Conservation (phyloP, 2,329 filamentous ascomycete species). For the Grosmannia huntii region DNA sequence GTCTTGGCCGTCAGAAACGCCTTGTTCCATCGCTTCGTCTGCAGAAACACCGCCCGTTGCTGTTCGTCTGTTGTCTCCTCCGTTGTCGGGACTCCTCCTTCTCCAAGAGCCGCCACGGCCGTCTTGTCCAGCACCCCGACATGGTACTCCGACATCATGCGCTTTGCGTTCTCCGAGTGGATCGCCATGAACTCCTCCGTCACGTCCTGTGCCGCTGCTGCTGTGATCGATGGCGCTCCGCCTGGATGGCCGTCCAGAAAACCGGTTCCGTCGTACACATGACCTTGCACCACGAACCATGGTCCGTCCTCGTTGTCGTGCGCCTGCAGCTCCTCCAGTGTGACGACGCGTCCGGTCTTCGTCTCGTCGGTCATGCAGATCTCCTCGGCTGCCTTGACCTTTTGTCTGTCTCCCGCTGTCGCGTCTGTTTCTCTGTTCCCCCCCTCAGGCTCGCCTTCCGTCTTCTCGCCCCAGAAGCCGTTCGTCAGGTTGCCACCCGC, state of each 20-base stretch:
- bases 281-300: constrained; percentile 80
- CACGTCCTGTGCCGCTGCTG: constrained; percentile 67
- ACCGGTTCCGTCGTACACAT: constrained; percentile 75
- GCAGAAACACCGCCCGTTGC: constrained; percentile 51
- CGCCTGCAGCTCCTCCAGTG: constrained; percentile 56
- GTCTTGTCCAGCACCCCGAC: constrained; percentile 61
- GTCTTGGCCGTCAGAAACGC: constrained; percentile 55
- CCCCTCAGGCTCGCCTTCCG: constrained; percentile 59
- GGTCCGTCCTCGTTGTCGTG: constrained; percentile 54
- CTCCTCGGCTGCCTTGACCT: constrained; percentile 41
- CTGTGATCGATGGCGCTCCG: constrained; percentile 71
- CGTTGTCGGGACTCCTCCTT: constrained; percentile 16
- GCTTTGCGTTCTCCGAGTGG: constrained; percentile 83
- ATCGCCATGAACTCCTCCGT: constrained; percentile 88
- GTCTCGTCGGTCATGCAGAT: constrained; percentile 66
- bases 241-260: constrained; percentile 79
- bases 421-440: too few relatives aligned
- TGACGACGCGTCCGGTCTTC: constrained; percentile 39
- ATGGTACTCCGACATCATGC: constrained; percentile 79
- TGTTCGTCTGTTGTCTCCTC: constrained; percentile 16
- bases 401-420: constrained; percentile 25
- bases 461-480: constrained; percentile 70
- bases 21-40: constrained; percentile 60
- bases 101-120: constrained; percentile 40
- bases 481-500: constrained; percentile 68